Conservation (phyloP, 2,329 filamentous ascomycete species). For the Colletotrichum coccodes region DNA sequence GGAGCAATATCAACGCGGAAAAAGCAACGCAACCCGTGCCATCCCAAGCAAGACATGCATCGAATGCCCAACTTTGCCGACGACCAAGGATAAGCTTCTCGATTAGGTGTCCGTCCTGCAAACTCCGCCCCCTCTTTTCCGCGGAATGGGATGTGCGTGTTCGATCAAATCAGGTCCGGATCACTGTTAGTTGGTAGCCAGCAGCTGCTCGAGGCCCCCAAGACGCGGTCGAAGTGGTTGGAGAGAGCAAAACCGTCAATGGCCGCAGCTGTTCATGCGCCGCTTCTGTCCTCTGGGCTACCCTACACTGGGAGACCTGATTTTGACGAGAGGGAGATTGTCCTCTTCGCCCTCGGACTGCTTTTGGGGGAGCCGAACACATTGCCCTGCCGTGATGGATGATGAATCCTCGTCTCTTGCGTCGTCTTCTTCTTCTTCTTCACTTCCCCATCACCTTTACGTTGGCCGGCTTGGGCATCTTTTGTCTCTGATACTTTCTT, state of each 20-base stretch:
- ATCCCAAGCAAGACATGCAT: conserved; percentile 18
- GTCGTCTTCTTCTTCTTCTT: background rate
- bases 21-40: conserved; percentile 7
- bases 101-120: conserved; percentile 12
- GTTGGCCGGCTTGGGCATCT: background rate
- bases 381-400: conserved; percentile 9
- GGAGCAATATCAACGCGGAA: background rate
- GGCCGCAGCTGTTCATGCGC: background rate
- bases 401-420: conserved; percentile 3
- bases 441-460: background rate
- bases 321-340: background rate
- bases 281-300: background rate
- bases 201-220: background rate
- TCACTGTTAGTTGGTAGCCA: background rate
- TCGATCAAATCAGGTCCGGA: background rate
- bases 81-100: conserved; percentile 31
- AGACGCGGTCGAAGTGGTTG: background rate
- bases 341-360: background rate
- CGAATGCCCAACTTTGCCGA: conserved; percentile 6
- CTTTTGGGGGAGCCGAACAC: background rate
- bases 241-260: background rate
- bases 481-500: background rate
- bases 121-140: conserved; percentile 1
- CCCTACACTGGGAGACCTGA: background rate
- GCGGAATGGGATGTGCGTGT: conserved; percentile 8